Base-by-base conservation (phyloP, 1,284 basidiomycete species). In the Chalciporus sp. region DNA sequence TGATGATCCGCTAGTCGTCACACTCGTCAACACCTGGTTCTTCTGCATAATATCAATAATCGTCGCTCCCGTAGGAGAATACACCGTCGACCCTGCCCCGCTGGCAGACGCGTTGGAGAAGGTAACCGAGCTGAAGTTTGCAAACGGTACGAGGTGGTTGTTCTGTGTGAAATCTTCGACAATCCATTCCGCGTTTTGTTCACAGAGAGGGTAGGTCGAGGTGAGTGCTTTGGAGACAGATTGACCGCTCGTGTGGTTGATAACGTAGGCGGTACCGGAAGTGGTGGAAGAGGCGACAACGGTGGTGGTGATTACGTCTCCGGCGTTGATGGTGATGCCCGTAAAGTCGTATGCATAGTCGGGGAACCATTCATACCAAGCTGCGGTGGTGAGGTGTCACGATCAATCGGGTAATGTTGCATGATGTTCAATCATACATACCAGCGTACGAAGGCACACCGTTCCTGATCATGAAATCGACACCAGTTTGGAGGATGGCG, bases 121-220 rank as follows among this genome's bases (percentile, higher is more conserved):
- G 3, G 49, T 52, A 27, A 65, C 49, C 8, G 42, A 58, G 12
- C 62, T 48, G 52, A 65, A 66, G 53, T 65, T 16, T 12, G 49
- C 49, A 2, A 65, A 49, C 1, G 56, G 41, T n/a, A 58, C 58
- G 9, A 33, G 42, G 1, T 0, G 0, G 19, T 31, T 39, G 12
- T 26, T 17, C 19, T 49, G 8, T 17, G 52, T 19, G 46, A 58
- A 53, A 51, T 64, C 64, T 11, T 68, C 66, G 7, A 65, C 51
- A 29, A 65, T 65, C 66, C 63, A 68, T 42, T 68, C 63, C 7
- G 56, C 63, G 12, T 58, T 53, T 49, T 50, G 7, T 40, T 49
- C 44, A 29, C 62, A 68, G 16, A 67, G 64, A 42, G 62, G 35
- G 4, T 39, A 46, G 3, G 41, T n/a, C 28, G 64, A 68, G 9